phyloP scores from a whole-genome alignment of 2,329 filamentous ascomycete species.

The Colletotrichum cordylinicola region DNA sequence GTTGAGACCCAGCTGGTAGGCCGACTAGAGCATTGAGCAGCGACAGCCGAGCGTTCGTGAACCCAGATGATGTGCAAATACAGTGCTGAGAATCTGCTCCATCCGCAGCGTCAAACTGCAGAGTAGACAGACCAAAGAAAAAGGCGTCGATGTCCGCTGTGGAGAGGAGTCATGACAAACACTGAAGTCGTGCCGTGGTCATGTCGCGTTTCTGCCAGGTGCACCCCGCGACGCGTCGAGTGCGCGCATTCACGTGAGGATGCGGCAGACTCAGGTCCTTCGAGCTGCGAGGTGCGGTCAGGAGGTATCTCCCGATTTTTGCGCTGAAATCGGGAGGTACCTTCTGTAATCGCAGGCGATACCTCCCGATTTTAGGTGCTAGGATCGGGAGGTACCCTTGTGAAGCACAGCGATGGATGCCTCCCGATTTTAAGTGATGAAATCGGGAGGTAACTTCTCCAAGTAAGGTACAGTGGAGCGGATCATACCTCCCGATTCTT shows the following conservation, averaged over 20 bases:
- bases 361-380: too few species aligned
- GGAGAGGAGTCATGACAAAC: not conserved
- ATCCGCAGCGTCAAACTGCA: not conserved
- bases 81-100: not conserved
- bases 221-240: not conserved
- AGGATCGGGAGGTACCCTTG: too few species aligned
- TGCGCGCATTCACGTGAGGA: not conserved
- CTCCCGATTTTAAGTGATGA: too few species aligned
- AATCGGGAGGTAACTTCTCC: too few species aligned
- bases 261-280: not conserved
- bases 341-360: not conserved
- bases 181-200: not conserved
- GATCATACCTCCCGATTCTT: too few species aligned
- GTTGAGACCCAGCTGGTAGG: too few species aligned
- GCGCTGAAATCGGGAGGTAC: not conserved
- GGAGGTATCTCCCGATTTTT: not conserved
- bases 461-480: too few species aligned
- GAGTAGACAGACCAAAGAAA: not conserved
- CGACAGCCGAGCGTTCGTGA: not conserved
- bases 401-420: too few species aligned
- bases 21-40: too few species aligned
- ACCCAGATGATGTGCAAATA: not conserved
- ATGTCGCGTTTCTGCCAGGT: not conserved
- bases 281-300: not conserved
- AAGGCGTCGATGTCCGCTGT: not conserved